These are phyloP conservation scores for Sporisorium reilianum DNA, from an alignment of 1,284 basidiomycete species.

Conservation along the genomic window DNA sequence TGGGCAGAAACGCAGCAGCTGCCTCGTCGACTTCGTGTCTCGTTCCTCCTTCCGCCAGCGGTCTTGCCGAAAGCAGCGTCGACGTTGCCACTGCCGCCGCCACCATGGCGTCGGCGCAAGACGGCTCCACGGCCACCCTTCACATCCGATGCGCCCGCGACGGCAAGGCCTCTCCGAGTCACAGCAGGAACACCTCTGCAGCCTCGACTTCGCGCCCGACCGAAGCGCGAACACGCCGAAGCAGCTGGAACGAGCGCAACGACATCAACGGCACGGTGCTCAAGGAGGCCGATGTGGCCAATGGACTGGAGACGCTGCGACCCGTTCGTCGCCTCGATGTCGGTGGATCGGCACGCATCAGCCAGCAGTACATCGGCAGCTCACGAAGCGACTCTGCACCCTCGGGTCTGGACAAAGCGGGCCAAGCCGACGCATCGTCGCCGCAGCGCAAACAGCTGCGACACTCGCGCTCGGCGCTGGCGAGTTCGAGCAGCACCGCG, in stretches of 20 bases:
- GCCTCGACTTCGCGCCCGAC: slow-evolving; percentile 27
- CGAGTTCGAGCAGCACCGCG: slow-evolving; percentile 31
- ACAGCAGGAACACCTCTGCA: slow-evolving; percentile 34
- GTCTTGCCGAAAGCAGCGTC: slow-evolving; percentile 34
- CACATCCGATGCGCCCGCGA: slow-evolving; percentile 47
- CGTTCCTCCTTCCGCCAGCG: slow-evolving; percentile 32
- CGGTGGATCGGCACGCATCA: slow-evolving; percentile 80
- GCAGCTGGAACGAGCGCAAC: slow-evolving; percentile 74
- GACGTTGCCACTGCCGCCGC: slow-evolving; percentile 44
- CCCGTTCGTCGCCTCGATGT: slow-evolving; percentile 92
- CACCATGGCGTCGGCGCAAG: slow-evolving; percentile 38
- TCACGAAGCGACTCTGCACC: slow-evolving; percentile 40
- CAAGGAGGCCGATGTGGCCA: slow-evolving; percentile 78
- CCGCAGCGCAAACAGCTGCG: slow-evolving; percentile 22
- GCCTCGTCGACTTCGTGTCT: slow-evolving; percentile 30
- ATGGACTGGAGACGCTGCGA: slow-evolving; percentile 82
- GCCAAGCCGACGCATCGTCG: slow-evolving; percentile 5
- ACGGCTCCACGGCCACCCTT: slow-evolving; percentile 40
- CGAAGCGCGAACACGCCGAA: slow-evolving; percentile 44
- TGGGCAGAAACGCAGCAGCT: slow-evolving; percentile 31
- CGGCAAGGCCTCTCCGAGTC: slow-evolving; percentile 43
- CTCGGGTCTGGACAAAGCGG: slow-evolving; percentile 23
- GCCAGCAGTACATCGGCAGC: slow-evolving; percentile 81
- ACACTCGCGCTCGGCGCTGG: slow-evolving; percentile 45
- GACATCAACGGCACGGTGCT: slow-evolving; percentile 80